Evolutionary conservation across 768 basidiomycete species (phyloP).

Genomic region (Asterophora parasitica): DNA sequence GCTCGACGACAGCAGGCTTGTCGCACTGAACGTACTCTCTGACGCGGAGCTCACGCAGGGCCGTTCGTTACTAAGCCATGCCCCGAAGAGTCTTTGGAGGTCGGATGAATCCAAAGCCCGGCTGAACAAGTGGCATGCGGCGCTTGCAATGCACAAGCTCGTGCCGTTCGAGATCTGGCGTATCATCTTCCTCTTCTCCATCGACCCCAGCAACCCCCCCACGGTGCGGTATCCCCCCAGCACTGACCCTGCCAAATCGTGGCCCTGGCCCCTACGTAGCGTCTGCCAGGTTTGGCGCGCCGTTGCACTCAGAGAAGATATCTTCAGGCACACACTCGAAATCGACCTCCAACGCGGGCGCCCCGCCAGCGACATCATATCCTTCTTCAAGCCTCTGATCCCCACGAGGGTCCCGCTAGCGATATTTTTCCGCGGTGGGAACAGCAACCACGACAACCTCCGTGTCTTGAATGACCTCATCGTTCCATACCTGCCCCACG

Average conservation of each 20-base stretch:
- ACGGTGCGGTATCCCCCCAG: not conserved
- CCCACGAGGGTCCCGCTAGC: not conserved
- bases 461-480: not conserved
- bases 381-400: not conserved
- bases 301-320: not conserved
- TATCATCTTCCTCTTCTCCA: not conserved
- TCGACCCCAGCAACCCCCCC: not conserved
- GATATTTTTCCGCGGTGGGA: not conserved
- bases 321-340: not conserved
- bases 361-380: not conserved
- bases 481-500: not conserved
- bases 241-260: not conserved
- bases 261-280: not conserved
- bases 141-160: not conserved
- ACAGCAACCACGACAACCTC: not conserved
- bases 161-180: not conserved
- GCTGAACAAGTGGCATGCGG: not conserved
- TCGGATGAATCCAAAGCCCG: not conserved
- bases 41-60: too few species aligned
- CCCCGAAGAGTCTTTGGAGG: too few species aligned
- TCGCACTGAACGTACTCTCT: too few species aligned
- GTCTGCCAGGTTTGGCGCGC: not conserved
- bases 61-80: too few species aligned
- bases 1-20: too few species aligned
- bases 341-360: not conserved